Evolutionary conservation across 495 filamentous ascomycete species (phyloP), one percentile per base, ranked within the genome.

Genomic region (Aspergillus coremiiformis): DNA sequence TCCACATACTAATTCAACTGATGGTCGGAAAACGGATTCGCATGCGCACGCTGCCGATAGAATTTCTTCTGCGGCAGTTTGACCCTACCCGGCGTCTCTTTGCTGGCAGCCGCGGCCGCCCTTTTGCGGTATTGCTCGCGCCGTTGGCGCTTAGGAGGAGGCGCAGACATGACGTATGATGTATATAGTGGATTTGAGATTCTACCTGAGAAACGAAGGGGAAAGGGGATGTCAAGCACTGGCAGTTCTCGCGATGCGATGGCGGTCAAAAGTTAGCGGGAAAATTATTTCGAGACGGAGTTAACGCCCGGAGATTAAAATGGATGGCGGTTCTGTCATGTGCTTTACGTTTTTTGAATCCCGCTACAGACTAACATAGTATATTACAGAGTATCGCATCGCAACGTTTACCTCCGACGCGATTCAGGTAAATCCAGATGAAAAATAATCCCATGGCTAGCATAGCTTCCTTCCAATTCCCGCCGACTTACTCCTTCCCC

Each of bases 11-110:
- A 97, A 53, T 73, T 76, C 63, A 98, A 76, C 12, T 78, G 66
- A 70, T 97, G 93, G 62, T 98, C 93, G 0, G 91, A 95, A 69
- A 98, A 97, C 9, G 90, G 89, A 75, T 98, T 98, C 42, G 93
- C 94, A 69, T 98, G 93, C 24, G 93, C 93, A 62, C 93, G 80
- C 67, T 98, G 93, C 44, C 93, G 81, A 68, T 95, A 98, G 75
- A 91, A 95, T 71, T 85, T 92, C 74, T 96, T 96, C 72, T 85
- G 81, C 22, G 91, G 91, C 61, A 96, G 74, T 63, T 79, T 71
- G 43, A 73, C 60, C 30, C 59, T 58, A 19, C 17, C 59, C 6
- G 24, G 56, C 51, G 22, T 64, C 48, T 55, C 47, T 22, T 54
- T 53, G 47, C 53, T 55, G 51, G 44, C 57, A 22, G 57, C 50